These are phyloP conservation scores for Wickerhamiella slavikovae DNA, from an alignment of 805 yeast species.

Conservation along the genomic window DNA sequence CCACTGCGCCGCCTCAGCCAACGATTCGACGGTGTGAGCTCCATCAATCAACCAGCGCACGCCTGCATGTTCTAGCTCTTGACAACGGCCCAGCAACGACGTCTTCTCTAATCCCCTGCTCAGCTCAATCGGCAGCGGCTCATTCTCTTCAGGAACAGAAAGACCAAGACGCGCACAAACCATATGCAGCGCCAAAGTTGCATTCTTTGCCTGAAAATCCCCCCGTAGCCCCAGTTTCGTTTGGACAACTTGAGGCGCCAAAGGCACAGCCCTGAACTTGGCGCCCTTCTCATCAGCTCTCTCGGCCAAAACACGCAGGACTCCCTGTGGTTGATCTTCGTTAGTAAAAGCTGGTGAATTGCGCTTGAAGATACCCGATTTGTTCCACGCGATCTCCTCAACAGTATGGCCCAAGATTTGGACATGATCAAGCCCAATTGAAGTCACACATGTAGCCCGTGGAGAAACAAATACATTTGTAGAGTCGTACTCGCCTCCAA, in stretches of 20 bases:
- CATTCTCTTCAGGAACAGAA: constrained; percentile 1
- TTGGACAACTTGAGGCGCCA: constrained; percentile 20
- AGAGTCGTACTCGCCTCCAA: constrained; percentile 95
- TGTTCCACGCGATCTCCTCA: constrained; percentile 87
- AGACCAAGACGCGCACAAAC: constrained; percentile 29
- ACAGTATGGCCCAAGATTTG: constrained; percentile 70
- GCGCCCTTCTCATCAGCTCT: constrained; percentile 50
- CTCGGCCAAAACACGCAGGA: constrained; percentile 26
- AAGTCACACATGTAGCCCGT: constrained; percentile 63
- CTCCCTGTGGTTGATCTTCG: constrained; percentile 30
- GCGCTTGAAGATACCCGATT: constrained; percentile 74
- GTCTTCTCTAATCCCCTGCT: constrained; percentile 8
- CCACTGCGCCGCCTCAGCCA: constrained; percentile 72
- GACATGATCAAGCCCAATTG: constrained; percentile 85
- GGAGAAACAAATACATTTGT: constrained; percentile 73
- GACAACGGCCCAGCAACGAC: constrained; percentile 94
- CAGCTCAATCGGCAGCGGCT: constrained; percentile 11
- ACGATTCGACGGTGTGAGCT: constrained; percentile 83
- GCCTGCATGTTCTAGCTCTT: constrained; percentile 29
- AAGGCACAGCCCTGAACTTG: constrained; percentile 29
- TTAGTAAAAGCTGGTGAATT: constrained; percentile 50
- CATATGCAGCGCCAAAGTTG: constrained; percentile 65
- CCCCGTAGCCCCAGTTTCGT: constrained; percentile 28
- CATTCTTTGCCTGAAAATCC: constrained; percentile 65
- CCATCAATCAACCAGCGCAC: constrained; percentile 84